phyloP scores from a whole-genome alignment of 306 rosid genomes.

The Oemleria cerasiformis region DNA sequence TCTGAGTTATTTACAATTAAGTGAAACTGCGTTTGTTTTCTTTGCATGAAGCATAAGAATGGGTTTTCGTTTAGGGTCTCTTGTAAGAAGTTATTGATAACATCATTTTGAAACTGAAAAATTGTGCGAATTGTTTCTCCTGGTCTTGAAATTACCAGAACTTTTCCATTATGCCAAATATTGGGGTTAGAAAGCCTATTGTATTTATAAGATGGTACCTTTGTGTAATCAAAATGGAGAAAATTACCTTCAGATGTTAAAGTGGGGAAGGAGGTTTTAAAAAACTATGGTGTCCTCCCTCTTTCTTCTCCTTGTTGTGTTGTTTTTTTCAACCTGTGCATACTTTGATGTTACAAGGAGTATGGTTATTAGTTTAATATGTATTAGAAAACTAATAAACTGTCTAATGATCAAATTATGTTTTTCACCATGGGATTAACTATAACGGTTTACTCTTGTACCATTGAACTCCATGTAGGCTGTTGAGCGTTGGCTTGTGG shows the following conservation, averaged over 20 bases:
- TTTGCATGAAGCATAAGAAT: background rate
- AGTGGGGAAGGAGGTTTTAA: too few relatives aligned
- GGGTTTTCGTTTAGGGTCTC: background rate
- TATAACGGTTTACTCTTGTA: background rate
- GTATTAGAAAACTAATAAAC: background rate
- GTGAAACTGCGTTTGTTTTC: background rate
- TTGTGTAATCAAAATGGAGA: too few relatives aligned
- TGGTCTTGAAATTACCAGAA: background rate
- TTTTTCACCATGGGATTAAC: too few relatives aligned
- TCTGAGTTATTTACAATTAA: background rate
- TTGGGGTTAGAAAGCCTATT: background rate
- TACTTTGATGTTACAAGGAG: background rate
- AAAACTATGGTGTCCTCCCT: too few relatives aligned
- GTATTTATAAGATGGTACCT: background rate
- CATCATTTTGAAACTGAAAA: background rate
- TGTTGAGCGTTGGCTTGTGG: conserved; percentile 90
- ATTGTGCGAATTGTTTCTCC: background rate
- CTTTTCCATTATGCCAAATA: background rate
- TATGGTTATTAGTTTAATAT: background rate
- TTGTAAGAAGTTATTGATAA: background rate
- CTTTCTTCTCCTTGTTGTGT: too few relatives aligned
- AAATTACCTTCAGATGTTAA: too few relatives aligned
- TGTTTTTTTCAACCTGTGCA: background rate
- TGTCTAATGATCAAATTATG: background rate
- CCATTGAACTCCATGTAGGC: conserved; percentile 42